Conservation (phyloP, 2,329 filamentous ascomycete species). For the Rosellinia necatrix region DNA sequence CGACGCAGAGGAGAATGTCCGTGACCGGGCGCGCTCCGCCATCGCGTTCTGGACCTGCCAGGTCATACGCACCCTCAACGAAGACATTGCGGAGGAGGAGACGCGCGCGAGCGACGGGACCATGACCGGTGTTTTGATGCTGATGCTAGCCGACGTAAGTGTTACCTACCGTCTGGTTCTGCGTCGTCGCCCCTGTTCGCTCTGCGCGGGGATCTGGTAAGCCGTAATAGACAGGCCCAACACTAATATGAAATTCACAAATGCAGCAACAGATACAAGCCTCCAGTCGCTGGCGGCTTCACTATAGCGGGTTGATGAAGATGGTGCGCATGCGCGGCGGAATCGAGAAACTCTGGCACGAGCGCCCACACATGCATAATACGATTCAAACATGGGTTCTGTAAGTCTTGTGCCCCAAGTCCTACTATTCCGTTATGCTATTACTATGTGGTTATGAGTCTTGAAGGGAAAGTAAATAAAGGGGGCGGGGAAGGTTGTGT, state of each 20-base stretch:
- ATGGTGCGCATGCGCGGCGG: slow-evolving; percentile 41
- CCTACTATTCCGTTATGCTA: no score
- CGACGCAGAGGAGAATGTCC: slow-evolving; percentile 7
- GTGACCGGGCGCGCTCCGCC: slow-evolving; percentile 11
- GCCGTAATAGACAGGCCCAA: no score
- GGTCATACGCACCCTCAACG: slow-evolving; percentile 38
- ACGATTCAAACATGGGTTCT: slow-evolving; percentile 30
- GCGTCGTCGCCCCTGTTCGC: background rate
- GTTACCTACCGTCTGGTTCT: background rate
- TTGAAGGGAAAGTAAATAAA: no score
- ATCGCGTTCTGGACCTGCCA: slow-evolving; percentile 38
- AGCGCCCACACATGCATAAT: slow-evolving; percentile 19
- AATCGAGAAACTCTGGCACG: slow-evolving; percentile 23
- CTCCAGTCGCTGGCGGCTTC: slow-evolving; percentile 38
- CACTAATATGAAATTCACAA: slow-evolving; percentile 2
- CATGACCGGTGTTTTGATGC: slow-evolving; percentile 37
- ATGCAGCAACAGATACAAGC: slow-evolving; percentile 24
- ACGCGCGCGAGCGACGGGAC: slow-evolving; percentile 33
- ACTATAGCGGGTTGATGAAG: slow-evolving; percentile 38
- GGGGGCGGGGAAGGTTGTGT: no score
- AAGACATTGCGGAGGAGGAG: slow-evolving; percentile 33
- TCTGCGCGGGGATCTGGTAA: background rate
- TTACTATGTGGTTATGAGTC: no score
- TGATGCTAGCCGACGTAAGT: slow-evolving; percentile 41
- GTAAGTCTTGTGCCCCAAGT: slow-evolving; percentile 31